phyloP scores from a whole-genome alignment of 306 rosid genomes.

The Medicago ruthenica region DNA sequence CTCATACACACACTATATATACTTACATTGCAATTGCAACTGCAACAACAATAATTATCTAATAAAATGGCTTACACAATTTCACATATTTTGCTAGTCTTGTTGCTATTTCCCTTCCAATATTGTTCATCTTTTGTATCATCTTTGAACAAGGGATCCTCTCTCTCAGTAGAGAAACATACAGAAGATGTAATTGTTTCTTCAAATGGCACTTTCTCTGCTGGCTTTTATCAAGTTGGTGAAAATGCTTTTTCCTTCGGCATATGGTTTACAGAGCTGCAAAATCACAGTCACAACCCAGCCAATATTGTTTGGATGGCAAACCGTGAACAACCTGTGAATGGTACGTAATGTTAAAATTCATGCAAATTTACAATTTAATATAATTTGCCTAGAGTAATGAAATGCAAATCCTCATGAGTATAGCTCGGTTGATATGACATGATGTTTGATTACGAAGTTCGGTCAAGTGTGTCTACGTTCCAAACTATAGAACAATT shows the following conservation, averaged over 20 bases:
- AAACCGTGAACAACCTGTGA: constrained; percentile 50
- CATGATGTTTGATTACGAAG: too few species aligned
- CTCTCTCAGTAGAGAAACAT: constrained; percentile 35
- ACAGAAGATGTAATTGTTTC: constrained; percentile 21
- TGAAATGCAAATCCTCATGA: too few species aligned
- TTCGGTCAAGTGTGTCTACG: too few species aligned
- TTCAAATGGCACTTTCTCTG: constrained; percentile 36
- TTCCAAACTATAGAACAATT: too few species aligned
- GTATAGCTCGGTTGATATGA: too few species aligned
- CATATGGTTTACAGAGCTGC: constrained; percentile 29
- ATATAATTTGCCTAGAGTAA: too few species aligned
- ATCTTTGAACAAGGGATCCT: constrained; percentile 8
- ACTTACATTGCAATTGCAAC: not conserved
- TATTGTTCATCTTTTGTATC: not conserved
- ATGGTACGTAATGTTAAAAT: constrained; percentile 19
- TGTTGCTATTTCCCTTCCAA: not conserved
- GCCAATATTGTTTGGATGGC: constrained; percentile 52
- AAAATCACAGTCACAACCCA: not conserved
- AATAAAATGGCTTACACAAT: not conserved
- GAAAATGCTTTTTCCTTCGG: constrained; percentile 35
- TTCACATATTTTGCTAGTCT: not conserved
- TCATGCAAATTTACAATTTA: too few species aligned
- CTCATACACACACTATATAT: not conserved
- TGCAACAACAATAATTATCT: not conserved
- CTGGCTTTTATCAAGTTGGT: constrained; percentile 9